Percentiles rank a stretch among this genome's conserved stretches.
phyloP scores from a whole-genome alignment of 2,329 filamentous ascomycete species.

The Sclerotinia borealis region DNA sequence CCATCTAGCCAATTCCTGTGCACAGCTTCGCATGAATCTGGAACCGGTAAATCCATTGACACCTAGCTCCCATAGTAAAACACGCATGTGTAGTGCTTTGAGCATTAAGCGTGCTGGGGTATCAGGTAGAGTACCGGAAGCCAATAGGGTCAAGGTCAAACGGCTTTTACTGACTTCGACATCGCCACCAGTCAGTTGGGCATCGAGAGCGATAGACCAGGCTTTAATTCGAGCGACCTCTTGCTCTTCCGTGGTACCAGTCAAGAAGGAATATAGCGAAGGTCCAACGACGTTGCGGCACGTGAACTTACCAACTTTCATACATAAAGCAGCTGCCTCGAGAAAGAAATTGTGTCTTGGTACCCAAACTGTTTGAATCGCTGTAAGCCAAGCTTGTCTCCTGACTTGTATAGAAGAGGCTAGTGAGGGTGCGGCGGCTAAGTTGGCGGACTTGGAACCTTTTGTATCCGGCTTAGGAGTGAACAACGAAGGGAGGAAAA shows the following conservation, averaged over 20 bases:
- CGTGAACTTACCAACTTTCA: conserved; percentile 79
- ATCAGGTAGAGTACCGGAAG: conserved; percentile 78
- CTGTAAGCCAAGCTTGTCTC: conserved; percentile 85
- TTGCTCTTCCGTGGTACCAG: conserved; percentile 75
- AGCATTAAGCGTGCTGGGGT: conserved; percentile 82
- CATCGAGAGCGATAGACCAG: conserved; percentile 89
- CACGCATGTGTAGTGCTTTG: conserved; percentile 84
- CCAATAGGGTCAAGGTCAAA: conserved; percentile 77
- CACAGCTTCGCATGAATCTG: conserved; percentile 60
- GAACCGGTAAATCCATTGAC: conserved; percentile 60
- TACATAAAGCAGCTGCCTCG: conserved; percentile 71
- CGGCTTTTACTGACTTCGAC: conserved; percentile 83
- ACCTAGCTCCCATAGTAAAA: conserved; percentile 74
- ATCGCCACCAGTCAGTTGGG: conserved; percentile 86
- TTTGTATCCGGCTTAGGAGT: conserved; percentile 39
- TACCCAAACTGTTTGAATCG: conserved; percentile 87
- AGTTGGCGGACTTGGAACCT: conserved; percentile 44
- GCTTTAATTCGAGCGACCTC: conserved; percentile 83
- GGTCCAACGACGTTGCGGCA: conserved; percentile 71
- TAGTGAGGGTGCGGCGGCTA: conserved; percentile 58
- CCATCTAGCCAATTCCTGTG: conserved; percentile 64
- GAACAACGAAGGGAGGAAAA: conserved; percentile 50
- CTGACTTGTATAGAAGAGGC: conserved; percentile 80
- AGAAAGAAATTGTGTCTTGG: conserved; percentile 81
- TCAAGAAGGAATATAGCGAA: conserved; percentile 70